Conservation (phyloP, 1,139 yeast species). For the Geotrichum candidum region DNA sequence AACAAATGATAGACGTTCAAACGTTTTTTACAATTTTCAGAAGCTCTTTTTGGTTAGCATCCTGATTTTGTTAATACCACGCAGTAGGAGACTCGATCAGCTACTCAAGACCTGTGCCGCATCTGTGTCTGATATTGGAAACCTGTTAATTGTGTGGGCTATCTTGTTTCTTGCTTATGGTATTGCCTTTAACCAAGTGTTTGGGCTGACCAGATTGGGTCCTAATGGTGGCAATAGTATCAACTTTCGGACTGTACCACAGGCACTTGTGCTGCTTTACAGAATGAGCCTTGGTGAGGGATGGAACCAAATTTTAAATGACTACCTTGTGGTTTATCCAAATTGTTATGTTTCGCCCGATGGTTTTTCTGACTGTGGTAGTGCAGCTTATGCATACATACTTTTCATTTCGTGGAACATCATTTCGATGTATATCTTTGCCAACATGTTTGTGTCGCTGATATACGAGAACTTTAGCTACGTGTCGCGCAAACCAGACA, state of each 20-base stretch:
- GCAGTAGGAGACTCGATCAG: slow-evolving; percentile 69
- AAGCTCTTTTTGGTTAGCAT: slow-evolving; percentile 38
- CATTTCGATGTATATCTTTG: slow-evolving; percentile 86
- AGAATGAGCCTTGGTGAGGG: slow-evolving; percentile 94
- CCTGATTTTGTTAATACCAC: slow-evolving; percentile 66
- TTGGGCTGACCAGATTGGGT: slow-evolving; percentile 81
- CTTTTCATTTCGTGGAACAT: slow-evolving; percentile 86
- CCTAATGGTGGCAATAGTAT: slow-evolving; percentile 64
- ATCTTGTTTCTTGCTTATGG: slow-evolving; percentile 80
- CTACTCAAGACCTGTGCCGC: slow-evolving; percentile 78
- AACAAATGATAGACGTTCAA: neutral
- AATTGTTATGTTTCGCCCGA: slow-evolving; percentile 47
- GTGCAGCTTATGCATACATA: slow-evolving; percentile 62
- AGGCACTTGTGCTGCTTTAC: slow-evolving; percentile 70
- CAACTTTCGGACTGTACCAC: slow-evolving; percentile 80
- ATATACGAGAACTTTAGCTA: slow-evolving; percentile 89
- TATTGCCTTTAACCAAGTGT: slow-evolving; percentile 86
- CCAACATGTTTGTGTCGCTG: slow-evolving; percentile 88
- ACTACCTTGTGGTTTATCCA: slow-evolving; percentile 60
- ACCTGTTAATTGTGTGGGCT: slow-evolving; percentile 79
- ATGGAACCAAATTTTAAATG: slow-evolving; percentile 81
- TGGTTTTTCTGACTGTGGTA: slow-evolving; percentile 72
- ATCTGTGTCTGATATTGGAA: slow-evolving; percentile 63
- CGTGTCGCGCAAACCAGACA: slow-evolving; percentile 44
- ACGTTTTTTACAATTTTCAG: slow-evolving; percentile 30